These are phyloP conservation scores for Mycosphaerella sp. DNA, from an alignment of 2,329 filamentous ascomycete species.

Conservation along the genomic window DNA sequence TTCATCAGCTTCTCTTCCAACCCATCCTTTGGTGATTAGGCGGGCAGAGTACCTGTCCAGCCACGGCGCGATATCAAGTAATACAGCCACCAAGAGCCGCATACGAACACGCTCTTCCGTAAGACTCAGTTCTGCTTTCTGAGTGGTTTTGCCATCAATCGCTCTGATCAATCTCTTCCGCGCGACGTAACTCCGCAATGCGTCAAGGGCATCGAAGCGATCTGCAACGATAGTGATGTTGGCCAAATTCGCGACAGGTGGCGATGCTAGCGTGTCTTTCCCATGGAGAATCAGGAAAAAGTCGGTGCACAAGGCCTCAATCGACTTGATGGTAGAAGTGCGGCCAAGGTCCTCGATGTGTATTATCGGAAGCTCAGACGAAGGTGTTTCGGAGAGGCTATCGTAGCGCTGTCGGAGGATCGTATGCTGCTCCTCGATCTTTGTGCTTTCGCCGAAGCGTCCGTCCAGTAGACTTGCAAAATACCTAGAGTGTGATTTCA, in stretches of 20 bases:
- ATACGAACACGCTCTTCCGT: conserved; percentile 62
- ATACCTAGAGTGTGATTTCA: conserved; percentile 61
- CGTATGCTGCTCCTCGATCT: conserved; percentile 49
- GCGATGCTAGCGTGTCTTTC: conserved; percentile 40
- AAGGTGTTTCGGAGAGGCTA: conserved; percentile 39
- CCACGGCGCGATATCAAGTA: conserved; percentile 57
- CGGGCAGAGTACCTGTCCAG: conserved; percentile 59
- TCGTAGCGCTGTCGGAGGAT: conserved; percentile 46
- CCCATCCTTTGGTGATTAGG: conserved; percentile 60
- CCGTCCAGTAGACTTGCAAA: conserved; percentile 61
- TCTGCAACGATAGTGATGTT: conserved; percentile 67
- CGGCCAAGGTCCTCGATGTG: conserved; percentile 62
- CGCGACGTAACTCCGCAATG: conserved; percentile 51
- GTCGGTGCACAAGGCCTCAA: conserved; percentile 52
- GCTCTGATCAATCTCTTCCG: conserved; percentile 39
- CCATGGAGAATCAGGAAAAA: conserved; percentile 62
- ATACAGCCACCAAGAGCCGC: conserved; percentile 60
- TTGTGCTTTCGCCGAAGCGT: conserved; percentile 57
- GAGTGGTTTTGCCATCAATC: conserved; percentile 41
- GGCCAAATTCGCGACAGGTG: conserved; percentile 56
- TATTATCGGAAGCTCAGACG: conserved; percentile 56
- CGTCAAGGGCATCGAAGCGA: conserved; percentile 60
- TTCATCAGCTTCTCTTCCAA: conserved; percentile 46
- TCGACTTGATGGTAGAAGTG: conserved; percentile 57
- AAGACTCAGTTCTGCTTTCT: conserved; percentile 37